Evolutionary conservation across 352 stramenopile genomes (phyloP), one percentile per base, ranked within the genome.

Genomic region (Aphanomyces euteiches): DNA sequence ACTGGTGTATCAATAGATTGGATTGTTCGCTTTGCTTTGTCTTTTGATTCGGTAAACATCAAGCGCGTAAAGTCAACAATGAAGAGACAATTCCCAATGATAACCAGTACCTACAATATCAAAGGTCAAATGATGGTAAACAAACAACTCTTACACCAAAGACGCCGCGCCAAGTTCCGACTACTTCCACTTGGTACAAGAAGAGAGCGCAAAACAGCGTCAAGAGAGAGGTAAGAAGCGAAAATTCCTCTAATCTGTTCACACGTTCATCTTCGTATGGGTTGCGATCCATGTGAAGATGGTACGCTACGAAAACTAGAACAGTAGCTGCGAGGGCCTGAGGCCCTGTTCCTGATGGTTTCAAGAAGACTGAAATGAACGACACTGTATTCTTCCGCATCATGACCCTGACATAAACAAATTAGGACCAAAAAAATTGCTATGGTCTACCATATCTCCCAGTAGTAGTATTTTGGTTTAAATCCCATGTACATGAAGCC

Each of bases 341-440:
- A 7, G 59, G 43, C 6, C 41, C 41, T 7, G 38, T 48, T 7
- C 57, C 57, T 38, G 13, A 21, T 10, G 7, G 4, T n/a, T 66
- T 66, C 15, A 66, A 28, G 53, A 66, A 66, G 38, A 66, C 57
- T n/a, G 57, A 48, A 28, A 66, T 47, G 13, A 66, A 50, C n/a
- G 38, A 48, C 8, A 66, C 57, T 3, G 53, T 21, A 13, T 53
- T 41, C 57, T 66, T 66, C 38, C 57, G 57, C 37, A 50, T 47
- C 57, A 66, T 66, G 39, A 66, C 39, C 57, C 48, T 57, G 36
- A 7, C 12, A 57, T 57, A 36, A 12, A n/a, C 19, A 34, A 57
- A 21, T 48, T 8, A 48, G 43, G n/a, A n/a, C 43, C 8, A 48
- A 48, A 48, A 48, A 15, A 48, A 21, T 15, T 57, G 36, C 48